phyloP scores from a whole-genome alignment of 2,329 filamentous ascomycete genomes.

The Cladosporium sp. region DNA sequence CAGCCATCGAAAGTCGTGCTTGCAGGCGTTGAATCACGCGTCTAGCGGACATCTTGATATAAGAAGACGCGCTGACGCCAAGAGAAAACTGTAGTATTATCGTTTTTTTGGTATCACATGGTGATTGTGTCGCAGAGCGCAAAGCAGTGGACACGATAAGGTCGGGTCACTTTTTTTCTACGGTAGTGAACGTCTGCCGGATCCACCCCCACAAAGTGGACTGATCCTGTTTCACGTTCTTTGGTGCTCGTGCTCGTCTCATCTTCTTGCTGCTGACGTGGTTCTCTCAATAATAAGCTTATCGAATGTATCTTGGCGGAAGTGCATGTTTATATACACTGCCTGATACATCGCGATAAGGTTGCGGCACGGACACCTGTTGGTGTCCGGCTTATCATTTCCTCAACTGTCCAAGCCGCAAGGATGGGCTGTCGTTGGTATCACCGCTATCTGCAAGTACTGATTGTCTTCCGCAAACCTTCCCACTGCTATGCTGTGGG shows the following conservation, averaged over 20 bases:
- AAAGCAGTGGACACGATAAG: slow-evolving; percentile 1
- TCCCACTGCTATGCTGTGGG: too few relatives aligned
- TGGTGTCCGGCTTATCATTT: background rate
- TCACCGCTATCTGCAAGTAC: too few relatives aligned
- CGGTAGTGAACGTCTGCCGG: background rate
- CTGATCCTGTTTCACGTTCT: background rate
- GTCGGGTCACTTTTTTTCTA: background rate
- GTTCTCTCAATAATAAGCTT: background rate
- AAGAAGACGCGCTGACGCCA: background rate
- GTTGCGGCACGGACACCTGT: background rate
- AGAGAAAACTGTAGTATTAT: background rate
- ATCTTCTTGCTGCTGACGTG: background rate
- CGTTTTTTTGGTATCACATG: background rate
- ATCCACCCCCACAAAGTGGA: slow-evolving; percentile 4
- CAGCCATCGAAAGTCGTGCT: background rate
- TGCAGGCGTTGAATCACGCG: background rate
- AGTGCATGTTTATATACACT: background rate
- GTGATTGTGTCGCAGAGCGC: background rate
- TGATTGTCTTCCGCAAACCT: too few relatives aligned
- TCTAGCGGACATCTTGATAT: background rate
- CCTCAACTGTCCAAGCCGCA: too few relatives aligned
- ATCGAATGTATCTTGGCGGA: background rate
- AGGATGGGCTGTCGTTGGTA: too few relatives aligned
- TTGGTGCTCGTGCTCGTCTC: too few relatives aligned
- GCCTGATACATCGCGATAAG: background rate